Evolutionary conservation across 495 filamentous ascomycete genomes (phyloP), one percentile per base, ranked within the genome.

Genomic region (Tricharina praecox): DNA sequence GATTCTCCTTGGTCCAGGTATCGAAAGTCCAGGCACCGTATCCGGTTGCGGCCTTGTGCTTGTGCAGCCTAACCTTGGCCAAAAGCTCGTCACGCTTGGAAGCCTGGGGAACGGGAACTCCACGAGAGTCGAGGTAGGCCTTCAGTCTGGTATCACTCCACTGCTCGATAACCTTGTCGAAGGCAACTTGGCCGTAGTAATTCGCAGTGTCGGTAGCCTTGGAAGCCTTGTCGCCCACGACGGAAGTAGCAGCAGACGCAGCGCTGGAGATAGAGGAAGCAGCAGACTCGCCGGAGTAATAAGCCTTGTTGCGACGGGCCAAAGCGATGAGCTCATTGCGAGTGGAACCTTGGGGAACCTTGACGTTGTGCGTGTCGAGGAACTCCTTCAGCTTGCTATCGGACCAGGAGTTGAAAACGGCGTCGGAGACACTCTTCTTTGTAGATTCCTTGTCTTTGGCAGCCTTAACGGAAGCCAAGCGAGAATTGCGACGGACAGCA

Each of bases 311-410:
- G 70, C 93, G 92, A 56, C 90, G 83, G 44, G 86, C 84, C 40
- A 96, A 76, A 40, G 90, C 85, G 38, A 90, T 65, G 15, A 96
- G 74, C 60, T 96, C 88, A 64, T 95, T 94, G 48, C 77, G 69
- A 68, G 70, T 85, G 53, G 81, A 87, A 23, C 90, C 88, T 63
- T 96, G 90, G 4, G 88, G 88, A 23, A 94, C 80, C 66, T 72
- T 73, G 56, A 82, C 70, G n/a, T 67, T 68, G 52, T 86, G 77
- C 64, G 81, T 77, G 62, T 86, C 82, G 4, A 74, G 67, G 71
- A 79, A 85, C 41, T 75, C 75, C 69, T 87, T 87, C 64, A 87
- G 67, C 60, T 78, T 66, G 23, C 71, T 71, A 62, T 97, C 90
- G 50, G 77, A 76, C 90, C 90, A 97, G 23, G 81, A 75, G 52